Evolutionary conservation across 2,329 filamentous ascomycete genomes (phyloP), one percentile per base, ranked within the genome.

Genomic region (Monilinia aucupariae): DNA sequence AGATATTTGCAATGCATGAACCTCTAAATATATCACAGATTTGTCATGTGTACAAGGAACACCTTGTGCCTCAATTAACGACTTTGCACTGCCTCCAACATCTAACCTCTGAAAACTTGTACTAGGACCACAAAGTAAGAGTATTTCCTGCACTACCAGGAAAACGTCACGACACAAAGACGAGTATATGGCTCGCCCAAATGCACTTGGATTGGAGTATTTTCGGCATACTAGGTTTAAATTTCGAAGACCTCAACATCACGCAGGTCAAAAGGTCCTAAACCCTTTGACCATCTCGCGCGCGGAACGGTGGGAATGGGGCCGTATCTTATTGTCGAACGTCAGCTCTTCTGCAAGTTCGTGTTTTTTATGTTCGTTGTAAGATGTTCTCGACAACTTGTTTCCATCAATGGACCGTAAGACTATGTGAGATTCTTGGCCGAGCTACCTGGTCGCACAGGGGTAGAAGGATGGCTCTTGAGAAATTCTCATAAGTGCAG

Each of bases 41-140:
- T 39, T 10, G 30, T 56, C 51, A 56, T 61, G 20, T 49, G 41
- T 62, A 56, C 50, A 51, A 56, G 52, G 59, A 37, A 17, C 59
- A 55, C 27, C 59, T 62, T 62, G 59, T 62, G 51, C 41, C 59
- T 54, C 59, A 51, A 37, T 49, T 39, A 22, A 56, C 59, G 22
- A 49, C 22, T 47, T 37, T 62, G 59, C 59, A 62, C 59, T 61
- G 59, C 59, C 59, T 54, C 59, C 54, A 56, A 56, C 41, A 34
- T 34, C 41, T 25, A 56, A 56, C 10, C 27, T 25, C 27, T 22
- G 20, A 9, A 10, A 56, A 25, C 10, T 34, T 32, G 54, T 56
- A 56, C n/a, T 34, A 43, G 30, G n/a, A 47, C n/a, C 41, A 25
- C 43, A 25, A 25, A 45, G 13, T 45, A 17, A 10, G 30, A 34